These are phyloP conservation scores for Primulina huaijiensis DNA, from an alignment of 257 asterid genomes.

Conservation along the genomic window DNA sequence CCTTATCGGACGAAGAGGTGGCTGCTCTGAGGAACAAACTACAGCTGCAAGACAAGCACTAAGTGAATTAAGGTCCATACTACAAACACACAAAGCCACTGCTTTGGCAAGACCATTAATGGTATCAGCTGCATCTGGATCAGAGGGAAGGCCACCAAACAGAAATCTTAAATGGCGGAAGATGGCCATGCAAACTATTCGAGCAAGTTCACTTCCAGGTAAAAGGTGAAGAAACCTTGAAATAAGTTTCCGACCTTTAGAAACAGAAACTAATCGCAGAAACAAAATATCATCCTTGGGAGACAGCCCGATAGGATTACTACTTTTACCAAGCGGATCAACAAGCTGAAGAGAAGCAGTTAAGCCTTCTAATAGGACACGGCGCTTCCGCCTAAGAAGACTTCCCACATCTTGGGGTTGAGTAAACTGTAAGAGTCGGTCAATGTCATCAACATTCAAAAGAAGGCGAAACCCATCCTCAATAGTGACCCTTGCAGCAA, in stretches of 20 bases:
- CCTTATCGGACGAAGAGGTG: neutral
- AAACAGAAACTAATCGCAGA: constrained; percentile 39
- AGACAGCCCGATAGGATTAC: constrained; percentile 37
- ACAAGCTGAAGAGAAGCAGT: constrained; percentile 57
- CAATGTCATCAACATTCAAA: constrained; percentile 45
- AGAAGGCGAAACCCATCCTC: constrained; percentile 54
- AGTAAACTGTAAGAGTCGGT: constrained; percentile 44
- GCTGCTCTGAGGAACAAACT: neutral
- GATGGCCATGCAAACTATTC: constrained; percentile 33
- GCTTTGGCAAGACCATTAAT: neutral
- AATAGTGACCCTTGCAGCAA: constrained; percentile 47
- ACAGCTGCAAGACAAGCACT: constrained; percentile 42
- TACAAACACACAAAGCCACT: neutral
- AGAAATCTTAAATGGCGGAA: constrained; percentile 2
- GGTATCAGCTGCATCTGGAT: constrained; percentile 29
- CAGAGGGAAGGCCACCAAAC: constrained; percentile 23
- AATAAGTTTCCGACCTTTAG: constrained; percentile 48
- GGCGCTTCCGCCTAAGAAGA: constrained; percentile 47
- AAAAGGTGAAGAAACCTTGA: constrained; percentile 44
- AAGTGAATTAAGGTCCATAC: constrained; percentile 53
- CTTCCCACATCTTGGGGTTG: constrained; percentile 49
- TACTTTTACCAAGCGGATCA: constrained; percentile 51
- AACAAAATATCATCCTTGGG: constrained; percentile 49
- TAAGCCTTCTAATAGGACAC: constrained; percentile 50
- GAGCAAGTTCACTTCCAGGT: constrained; percentile 46